Base-by-base conservation (phyloP, 371 early-diverging fungal species). In the Syncephalastrum racemosum region DNA sequence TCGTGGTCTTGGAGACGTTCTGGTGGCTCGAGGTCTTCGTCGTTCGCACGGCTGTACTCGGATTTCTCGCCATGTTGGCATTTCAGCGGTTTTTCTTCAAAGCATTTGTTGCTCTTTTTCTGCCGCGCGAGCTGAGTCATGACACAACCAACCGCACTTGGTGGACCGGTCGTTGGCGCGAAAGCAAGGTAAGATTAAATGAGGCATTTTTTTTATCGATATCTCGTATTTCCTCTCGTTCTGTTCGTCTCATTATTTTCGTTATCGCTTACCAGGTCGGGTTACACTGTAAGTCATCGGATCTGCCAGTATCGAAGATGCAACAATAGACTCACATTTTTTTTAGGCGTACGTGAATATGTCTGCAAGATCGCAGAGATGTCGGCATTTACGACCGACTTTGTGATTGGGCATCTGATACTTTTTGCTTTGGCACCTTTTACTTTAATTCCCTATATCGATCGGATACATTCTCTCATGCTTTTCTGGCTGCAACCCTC, bases 101-200 rank as follows among this genome's bases (percentile, higher is more conserved):
- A 52, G 56, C 87, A 10, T 55, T 91, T 56, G 81, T 87, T 52
- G 77, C 82, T 25, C 54, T 90, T 42, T 84, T 92, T 60, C 66
- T 94, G 42, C 85, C 93, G 13, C 86, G 92, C 31, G 92, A 92
- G 66, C 79, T 88, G 67, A 85, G 85, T 47, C 84, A 91, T 59
- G 90, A 89, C 61, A 85, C 83, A 60, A 83, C 90, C 20, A 90
- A 92, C 63, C 73, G 84, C 51, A 90, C 92, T n/a, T 93, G 93
- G 93, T 94, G 93, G 95, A 87, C 88, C 2, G 95, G 95, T 25
- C 81, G 79, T 47, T 94, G 95, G 93, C 75, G 59, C 24, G 59
- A 56, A 44, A 72, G 71, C 50, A 59, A 68, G 48, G 78, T 77
- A 72, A 68, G 48, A n/a, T 50, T 3, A 4, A 5, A n/a, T 50